Evolutionary conservation across 2,329 filamentous ascomycete species (phyloP).

Genomic region (Phoma herbarum): DNA sequence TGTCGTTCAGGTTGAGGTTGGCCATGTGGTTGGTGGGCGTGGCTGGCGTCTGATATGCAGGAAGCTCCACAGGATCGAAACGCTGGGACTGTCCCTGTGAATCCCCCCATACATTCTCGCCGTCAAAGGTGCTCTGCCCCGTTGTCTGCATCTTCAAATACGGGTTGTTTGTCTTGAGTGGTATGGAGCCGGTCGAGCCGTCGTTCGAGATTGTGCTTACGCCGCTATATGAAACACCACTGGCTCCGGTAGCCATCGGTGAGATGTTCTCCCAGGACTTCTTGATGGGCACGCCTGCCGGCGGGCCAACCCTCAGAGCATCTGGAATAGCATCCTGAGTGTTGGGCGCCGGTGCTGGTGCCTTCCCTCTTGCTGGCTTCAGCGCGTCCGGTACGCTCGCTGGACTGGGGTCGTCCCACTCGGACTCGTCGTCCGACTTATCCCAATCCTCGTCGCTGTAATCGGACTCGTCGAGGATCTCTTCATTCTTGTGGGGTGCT

Average conservation of each 20-base stretch:
- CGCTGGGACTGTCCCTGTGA: constrained; percentile 36
- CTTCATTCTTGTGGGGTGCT: constrained; percentile 32
- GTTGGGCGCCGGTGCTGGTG: constrained; percentile 26
- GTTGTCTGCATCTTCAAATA: constrained; percentile 53
- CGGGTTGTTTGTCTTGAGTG: constrained; percentile 56
- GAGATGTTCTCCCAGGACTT: constrained; percentile 41
- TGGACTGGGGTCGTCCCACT: constrained; percentile 44
- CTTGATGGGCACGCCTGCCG: constrained; percentile 42
- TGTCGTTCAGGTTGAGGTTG: constrained; percentile 47
- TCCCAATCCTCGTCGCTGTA: constrained; percentile 51
- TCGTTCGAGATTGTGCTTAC: constrained; percentile 43
- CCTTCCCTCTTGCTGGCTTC: constrained; percentile 47
- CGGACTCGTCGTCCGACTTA: constrained; percentile 45
- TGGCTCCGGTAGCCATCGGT: constrained; percentile 43
- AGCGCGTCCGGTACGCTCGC: constrained; percentile 47
- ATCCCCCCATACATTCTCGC: constrained; percentile 54
- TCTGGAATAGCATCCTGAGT: constrained; percentile 37
- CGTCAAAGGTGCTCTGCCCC: constrained; percentile 46
- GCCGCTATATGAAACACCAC: constrained; percentile 39
- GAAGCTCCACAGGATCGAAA: constrained; percentile 53
- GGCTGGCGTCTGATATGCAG: constrained; percentile 52
- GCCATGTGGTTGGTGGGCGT: constrained; percentile 51
- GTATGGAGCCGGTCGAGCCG: constrained; percentile 37
- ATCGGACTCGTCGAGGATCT: constrained; percentile 38
- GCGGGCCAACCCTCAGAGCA: constrained; percentile 44